phyloP scores from a whole-genome alignment of 2,329 filamentous ascomycete genomes.

The Ploettnerulaceae sp. region DNA sequence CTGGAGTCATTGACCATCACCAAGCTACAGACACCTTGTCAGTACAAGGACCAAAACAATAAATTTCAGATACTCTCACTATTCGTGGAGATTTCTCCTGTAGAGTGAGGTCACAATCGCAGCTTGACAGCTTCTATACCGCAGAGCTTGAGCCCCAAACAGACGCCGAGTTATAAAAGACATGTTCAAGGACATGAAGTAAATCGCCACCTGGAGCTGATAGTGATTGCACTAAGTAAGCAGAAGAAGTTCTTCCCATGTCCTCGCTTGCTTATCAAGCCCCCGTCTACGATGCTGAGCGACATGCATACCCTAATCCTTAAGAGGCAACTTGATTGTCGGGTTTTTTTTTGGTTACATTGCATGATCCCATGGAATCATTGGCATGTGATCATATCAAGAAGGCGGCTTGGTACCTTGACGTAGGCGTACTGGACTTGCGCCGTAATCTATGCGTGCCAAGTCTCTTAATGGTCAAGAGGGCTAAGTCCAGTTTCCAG shows the following conservation, averaged over 20 bases:
- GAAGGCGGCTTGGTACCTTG: neutral
- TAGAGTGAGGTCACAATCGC: neutral
- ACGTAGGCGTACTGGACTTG: too few relatives aligned
- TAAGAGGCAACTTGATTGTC: neutral
- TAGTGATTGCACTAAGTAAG: neutral
- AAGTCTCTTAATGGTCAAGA: too few relatives aligned
- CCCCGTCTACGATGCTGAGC: too few relatives aligned
- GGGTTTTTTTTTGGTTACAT: neutral
- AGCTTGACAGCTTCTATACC: neutral
- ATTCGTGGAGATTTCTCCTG: conserved; percentile 1
- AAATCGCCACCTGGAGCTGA: neutral
- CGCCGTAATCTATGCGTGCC: too few relatives aligned
- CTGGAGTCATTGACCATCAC: neutral
- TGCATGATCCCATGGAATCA: neutral
- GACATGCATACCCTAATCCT: neutral
- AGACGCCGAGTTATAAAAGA: neutral
- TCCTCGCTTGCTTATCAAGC: too few relatives aligned
- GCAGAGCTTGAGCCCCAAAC: neutral
- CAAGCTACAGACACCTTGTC: neutral
- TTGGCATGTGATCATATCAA: neutral
- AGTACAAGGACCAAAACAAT: neutral
- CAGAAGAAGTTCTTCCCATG: too few relatives aligned
- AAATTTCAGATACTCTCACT: neutral
- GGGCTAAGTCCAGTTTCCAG: too few relatives aligned
- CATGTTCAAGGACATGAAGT: neutral